A percentile compares a stretch with the other conserved stretches of the same genome.
Conservation (phyloP, 805 yeast genomes). For the Ogataea wickerhamii region DNA sequence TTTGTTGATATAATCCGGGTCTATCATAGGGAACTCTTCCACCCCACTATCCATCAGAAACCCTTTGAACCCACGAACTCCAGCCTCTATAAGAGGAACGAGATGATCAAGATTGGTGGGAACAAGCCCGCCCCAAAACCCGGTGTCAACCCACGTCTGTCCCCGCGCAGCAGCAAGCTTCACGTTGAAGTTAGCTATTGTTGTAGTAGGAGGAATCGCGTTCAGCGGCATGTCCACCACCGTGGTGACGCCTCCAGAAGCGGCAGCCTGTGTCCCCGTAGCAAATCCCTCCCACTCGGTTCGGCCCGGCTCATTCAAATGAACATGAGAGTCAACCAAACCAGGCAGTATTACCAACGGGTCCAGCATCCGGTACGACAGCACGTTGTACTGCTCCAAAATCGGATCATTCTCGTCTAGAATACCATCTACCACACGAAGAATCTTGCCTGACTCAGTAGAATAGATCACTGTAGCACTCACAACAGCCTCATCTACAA, state of each 20-base stretch:
- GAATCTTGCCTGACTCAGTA: constrained; percentile 52
- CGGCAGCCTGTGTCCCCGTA: constrained; percentile 94
- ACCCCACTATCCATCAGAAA: constrained; percentile 94
- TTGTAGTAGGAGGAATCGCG: constrained; percentile 95
- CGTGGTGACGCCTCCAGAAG: constrained; percentile 94
- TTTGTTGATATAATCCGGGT: constrained; percentile 54
- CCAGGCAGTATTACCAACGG: constrained; percentile 81
- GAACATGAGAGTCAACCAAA: constrained; percentile 90
- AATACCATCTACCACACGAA: constrained; percentile 44
- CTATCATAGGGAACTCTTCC: constrained; percentile 87
- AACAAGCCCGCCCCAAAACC: constrained; percentile 94
- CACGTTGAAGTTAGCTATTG: constrained; percentile 65
- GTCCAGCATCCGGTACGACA: constrained; percentile 49
- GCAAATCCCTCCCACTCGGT: constrained; percentile 98
- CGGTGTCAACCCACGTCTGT: constrained; percentile 89
- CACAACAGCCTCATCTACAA: constrained; percentile 40
- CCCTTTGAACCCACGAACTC: constrained; percentile 93
- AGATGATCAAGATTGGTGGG: constrained; percentile 73
- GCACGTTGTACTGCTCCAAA: constrained; percentile 39
- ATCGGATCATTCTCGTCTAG: constrained; percentile 38
- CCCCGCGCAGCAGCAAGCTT: constrained; percentile 77
- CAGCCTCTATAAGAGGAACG: constrained; percentile 72
- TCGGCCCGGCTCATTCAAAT: constrained; percentile 94
- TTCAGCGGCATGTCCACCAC: constrained; percentile 95
- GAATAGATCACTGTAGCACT: constrained; percentile 71